Base-by-base conservation (phyloP, 73 alveolate genomes). In the Blepharisma japonicum region DNA sequence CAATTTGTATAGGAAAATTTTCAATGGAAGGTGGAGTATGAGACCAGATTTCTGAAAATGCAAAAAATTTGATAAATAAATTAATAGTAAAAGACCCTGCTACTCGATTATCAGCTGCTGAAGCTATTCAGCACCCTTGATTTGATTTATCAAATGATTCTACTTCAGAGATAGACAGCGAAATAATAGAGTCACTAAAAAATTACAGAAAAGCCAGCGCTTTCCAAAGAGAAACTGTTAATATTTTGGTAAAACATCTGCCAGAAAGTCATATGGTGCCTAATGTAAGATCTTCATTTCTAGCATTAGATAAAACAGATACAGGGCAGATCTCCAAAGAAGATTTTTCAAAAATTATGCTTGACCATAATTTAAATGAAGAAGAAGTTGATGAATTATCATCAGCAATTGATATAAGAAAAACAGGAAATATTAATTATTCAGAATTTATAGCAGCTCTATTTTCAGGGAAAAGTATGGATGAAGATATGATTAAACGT, bases 401-500 rank as follows among this genome's bases (percentile, higher is more conserved):
- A 9, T 9, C 18, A 1, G 18, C 42, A 61, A 20, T 61, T 9
- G 77, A 61, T 61, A 38, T n/a, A 11, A 20, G 21, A 9, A 38
- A 38, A 11, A 61, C 77, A 2, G 77, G 77, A 27, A 20, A 21
- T 11, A 25, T 61, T 20, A 21, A 61, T 38, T 61, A 61, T 71
- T 25, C 56, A 20, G 77, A 61, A 11, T 61, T 61, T 61, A 20
- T 61, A n/a, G 38, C 77, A 61, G 50, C 77, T 1, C 38, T 61
- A 11, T 9, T 25, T n/a, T 9, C 77, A 25, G 21, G 53, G 21
- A 61, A 25, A 25, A 14, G 21, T 3, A 61, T 61, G 38, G 53
- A 21, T n/a, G 77, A 61, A 38, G 56, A 61, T 11, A 27, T 27
- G 38, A 9, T 61, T 11, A 11, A 27, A 4, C n/a, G 18, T 2